Base-by-base conservation (phyloP, 2,329 filamentous ascomycete genomes). In the Alternaria longipes region DNA sequence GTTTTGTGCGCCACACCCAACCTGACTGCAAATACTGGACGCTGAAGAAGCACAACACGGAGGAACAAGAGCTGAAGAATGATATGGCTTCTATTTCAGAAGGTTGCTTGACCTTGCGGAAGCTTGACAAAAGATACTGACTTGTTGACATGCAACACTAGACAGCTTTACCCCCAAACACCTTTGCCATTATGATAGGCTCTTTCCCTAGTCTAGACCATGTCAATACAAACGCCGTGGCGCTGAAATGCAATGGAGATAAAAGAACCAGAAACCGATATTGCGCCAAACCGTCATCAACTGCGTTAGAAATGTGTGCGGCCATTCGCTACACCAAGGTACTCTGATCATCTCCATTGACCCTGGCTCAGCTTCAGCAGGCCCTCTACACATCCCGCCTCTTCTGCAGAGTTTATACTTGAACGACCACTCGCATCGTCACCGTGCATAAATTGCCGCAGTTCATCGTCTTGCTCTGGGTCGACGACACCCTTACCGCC, bases 361-460 rank as follows among this genome's bases (percentile, higher is more conserved):
- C 94, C 94, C 80, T 97, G 92, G 72, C 93, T 96, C 46, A 98
- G 84, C 52, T 92, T 94, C 64, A 97, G 79, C 65, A 98, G 80
- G n/a, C 93, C 93, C 56, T 94, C 92, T 47, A 97, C 90, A 74
- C 93, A 96, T 75, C 96, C 93, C 77, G 97, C 84, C 74, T 97
- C 94, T 60, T 83, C 82, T 20, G 81, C 81, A 11, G 78, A 80
- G 42, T 79, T 81, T 44, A 79, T 69, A 46, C 75, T 80, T 41
- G 73, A 92, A 74, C 89, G 89, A 8, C 88, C 89, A 28, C 73
- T 62, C 64, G 74, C 50, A 74, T 87, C 88, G 64, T 88, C 84
- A 32, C 86, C 85, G 34, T 84, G 82, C 90, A 95, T 94, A 78
- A 94, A 94, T 4, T 83, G 84, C 64, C 90, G 87, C 44, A 94